Evolutionary conservation across 495 filamentous ascomycete species (phyloP).

Genomic region (Parathielavia appendiculata): DNA sequence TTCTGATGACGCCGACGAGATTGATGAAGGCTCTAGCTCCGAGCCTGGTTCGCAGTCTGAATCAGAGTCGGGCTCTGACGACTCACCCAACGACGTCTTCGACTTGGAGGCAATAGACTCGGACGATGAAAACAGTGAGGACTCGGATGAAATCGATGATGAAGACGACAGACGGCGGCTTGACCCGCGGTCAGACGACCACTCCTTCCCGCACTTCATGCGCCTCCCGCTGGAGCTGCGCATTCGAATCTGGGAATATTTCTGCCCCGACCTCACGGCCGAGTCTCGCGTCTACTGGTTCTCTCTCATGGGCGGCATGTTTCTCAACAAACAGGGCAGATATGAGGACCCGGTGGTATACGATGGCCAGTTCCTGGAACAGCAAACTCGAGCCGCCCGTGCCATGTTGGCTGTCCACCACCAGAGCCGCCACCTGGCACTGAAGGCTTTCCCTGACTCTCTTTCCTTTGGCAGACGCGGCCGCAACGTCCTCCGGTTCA

Average conservation of each 20-base stretch:
- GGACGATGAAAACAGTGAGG: slow-evolving; percentile 7
- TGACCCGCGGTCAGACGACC: slow-evolving; percentile 9
- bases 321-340: neutral
- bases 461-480: slow-evolving; percentile 19
- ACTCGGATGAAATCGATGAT: slow-evolving; percentile 10
- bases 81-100: neutral
- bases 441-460: slow-evolving; percentile 32
- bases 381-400: slow-evolving; percentile 31
- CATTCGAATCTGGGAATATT: slow-evolving; percentile 37
- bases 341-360: slow-evolving; percentile 2
- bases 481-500: slow-evolving; percentile 26
- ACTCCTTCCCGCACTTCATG: slow-evolving; percentile 38
- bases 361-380: slow-evolving; percentile 16
- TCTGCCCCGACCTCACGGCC: slow-evolving; percentile 33
- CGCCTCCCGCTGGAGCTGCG: slow-evolving; percentile 39
- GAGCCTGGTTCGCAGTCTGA: neutral
- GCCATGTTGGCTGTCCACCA: slow-evolving; percentile 29
- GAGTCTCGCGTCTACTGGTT: slow-evolving; percentile 29
- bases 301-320: no score
- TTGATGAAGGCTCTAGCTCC: neutral
- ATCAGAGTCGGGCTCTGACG: neutral
- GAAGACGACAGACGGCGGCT: neutral
- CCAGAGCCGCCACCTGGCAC: slow-evolving; percentile 35
- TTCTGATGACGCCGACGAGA: neutral
- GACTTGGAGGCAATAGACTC: slow-evolving; percentile 16